These are phyloP conservation scores for Annona cherimola DNA, from an alignment of 164 flowering plant genomes.

Conservation along the genomic window DNA sequence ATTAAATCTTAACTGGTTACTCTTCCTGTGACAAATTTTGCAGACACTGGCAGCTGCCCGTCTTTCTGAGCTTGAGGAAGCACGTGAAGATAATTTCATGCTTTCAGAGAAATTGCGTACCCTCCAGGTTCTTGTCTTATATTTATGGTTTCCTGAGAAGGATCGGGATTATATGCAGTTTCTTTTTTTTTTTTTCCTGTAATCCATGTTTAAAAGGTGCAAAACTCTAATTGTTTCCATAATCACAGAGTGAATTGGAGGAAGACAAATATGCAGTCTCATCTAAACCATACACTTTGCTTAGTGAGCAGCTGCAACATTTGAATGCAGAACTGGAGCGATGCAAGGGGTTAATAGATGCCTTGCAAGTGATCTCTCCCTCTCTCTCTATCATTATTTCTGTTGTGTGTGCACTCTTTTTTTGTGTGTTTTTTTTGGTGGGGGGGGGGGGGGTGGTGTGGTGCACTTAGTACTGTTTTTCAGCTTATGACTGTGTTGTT, in stretches of 20 bases:
- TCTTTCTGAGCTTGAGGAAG: slow-evolving; percentile 79
- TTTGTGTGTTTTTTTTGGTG: too few species aligned
- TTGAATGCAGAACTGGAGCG: slow-evolving; percentile 72
- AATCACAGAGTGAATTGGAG: slow-evolving; percentile 59
- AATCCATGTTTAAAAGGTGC: slow-evolving; percentile 2
- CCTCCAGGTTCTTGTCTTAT: slow-evolving; percentile 44
- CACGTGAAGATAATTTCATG: slow-evolving; percentile 49
- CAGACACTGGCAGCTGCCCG: slow-evolving; percentile 72
- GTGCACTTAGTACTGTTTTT: background rate
- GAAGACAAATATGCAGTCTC: slow-evolving; percentile 63
- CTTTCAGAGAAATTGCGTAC: slow-evolving; percentile 63
- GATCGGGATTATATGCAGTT: background rate
- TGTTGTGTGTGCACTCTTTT: too few species aligned
- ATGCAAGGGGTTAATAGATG: slow-evolving; percentile 55
- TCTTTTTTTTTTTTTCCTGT: background rate
- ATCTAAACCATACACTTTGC: slow-evolving; percentile 60
- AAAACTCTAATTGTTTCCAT: background rate
- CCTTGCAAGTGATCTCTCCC: slow-evolving; percentile 54
- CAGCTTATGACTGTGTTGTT: background rate
- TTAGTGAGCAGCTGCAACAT: slow-evolving; percentile 77
- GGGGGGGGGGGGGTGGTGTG: background rate
- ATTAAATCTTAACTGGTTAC: background rate
- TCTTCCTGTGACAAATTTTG: background rate
- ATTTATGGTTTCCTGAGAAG: background rate
- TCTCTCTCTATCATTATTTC: too few species aligned